Evolutionary conservation across 768 basidiomycete genomes (phyloP), one percentile per base, ranked within the genome.

Genomic region (Mrakia frigida): DNA sequence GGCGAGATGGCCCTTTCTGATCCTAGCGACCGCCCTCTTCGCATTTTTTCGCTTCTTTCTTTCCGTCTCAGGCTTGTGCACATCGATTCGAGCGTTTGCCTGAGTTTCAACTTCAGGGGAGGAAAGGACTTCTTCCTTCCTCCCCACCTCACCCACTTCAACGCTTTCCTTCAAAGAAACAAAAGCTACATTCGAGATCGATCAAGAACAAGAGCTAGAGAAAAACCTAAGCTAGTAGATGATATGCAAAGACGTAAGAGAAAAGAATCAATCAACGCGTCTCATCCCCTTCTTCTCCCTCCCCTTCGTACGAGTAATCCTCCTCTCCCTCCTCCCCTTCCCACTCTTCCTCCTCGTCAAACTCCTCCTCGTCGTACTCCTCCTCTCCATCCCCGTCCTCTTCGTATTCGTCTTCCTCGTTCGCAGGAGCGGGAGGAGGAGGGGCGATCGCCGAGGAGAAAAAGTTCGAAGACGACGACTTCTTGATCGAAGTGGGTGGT

Each of bases 201-300:
- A n/a, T n/a, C n/a, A n/a, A n/a, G n/a, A n/a, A n/a, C n/a, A n/a
- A n/a, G n/a, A n/a, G n/a, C n/a, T n/a, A n/a, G n/a, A n/a, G n/a
- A n/a, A n/a, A n/a, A n/a, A n/a, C n/a, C n/a, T n/a, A n/a, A n/a
- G n/a, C n/a, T n/a, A n/a, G n/a, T n/a, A n/a, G n/a, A n/a, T n/a
- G n/a, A n/a, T n/a, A n/a, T n/a, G n/a, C n/a, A n/a, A n/a, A n/a
- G n/a, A n/a, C n/a, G n/a, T n/a, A n/a, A n/a, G n/a, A n/a, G n/a
- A n/a, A n/a, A n/a, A n/a, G n/a, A 46, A 9, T 14, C 46, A 50
- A 2, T 46, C 43, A 65, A 25, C 37, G 65, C 5, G 50, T 13
- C 37, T 75, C 50, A 6, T 59, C 52, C 37, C 50, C 74, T 16
- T 75, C 33, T 3, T 68, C 67, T 16, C 43, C 74, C 0, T 68